Evolutionary conservation across 2,329 filamentous ascomycete genomes (phyloP), one percentile per base, ranked within the genome.

Genomic region (Hypoxylon sp.): DNA sequence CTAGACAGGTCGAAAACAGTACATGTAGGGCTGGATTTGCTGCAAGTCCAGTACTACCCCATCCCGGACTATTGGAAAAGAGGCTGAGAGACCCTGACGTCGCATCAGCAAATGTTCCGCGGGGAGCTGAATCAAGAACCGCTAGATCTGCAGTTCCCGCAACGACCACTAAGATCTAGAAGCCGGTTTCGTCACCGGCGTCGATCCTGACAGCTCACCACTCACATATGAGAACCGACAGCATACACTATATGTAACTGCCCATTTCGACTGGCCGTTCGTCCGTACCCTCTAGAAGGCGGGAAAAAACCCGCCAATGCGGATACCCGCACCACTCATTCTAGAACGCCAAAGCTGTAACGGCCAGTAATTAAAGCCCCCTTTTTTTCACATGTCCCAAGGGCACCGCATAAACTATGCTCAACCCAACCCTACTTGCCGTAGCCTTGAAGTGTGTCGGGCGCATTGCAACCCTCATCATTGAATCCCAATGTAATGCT

Each of bases 11-110:
- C 45, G 34, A 57, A 50, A 5, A 57, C 38, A 5, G 5, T 13
- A 49, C 52, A 62, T 63, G 60, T 68, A 70, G 65, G 70, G 72
- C 65, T 68, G 65, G 56, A 34, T 38, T 38, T 52, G 51, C 63
- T 65, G 56, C 62, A 64, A 68, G 60, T 41, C 63, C 60, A 61
- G 68, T 72, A 61, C 63, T 57, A 72, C 68, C 68, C 63, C 48
- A 65, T 63, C 52, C 73, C 70, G 63, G 62, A 74, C 68, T 74
- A 75, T 74, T 73, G 72, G 72, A 71, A 72, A 72, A 50, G 69
- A 71, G 68, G 72, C 72, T 73, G 69, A 70, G 56, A 49, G 46
- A 66, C 28, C 46, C 43, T 68, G 59, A 73, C 65, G 63, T 72
- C 64, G 67, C 43, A 69, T 65, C 52, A 63, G 65, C 32, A 63